These are phyloP conservation scores for Beauveria pseudobassiana DNA, from an alignment of 2,329 filamentous ascomycete genomes.

Conservation along the genomic window DNA sequence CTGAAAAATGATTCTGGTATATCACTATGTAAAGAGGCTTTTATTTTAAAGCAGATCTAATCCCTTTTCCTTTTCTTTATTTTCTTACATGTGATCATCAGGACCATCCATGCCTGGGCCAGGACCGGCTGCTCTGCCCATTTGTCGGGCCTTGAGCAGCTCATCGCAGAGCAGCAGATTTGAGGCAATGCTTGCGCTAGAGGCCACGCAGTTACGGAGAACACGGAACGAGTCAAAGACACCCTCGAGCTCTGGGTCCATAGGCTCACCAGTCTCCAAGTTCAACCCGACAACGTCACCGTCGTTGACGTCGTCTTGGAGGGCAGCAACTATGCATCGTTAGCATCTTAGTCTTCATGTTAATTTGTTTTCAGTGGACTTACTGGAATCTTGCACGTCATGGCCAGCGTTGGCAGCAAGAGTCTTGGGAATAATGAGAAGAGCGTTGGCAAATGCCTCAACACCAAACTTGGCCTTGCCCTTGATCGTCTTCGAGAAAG, in stretches of 20 bases:
- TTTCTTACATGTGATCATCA: constrained; percentile 40
- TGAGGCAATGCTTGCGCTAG: constrained; percentile 87
- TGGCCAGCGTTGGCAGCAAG: constrained; percentile 92
- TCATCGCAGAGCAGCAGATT: constrained; percentile 95
- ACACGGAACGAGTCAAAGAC: constrained; percentile 97
- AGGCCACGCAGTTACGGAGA: constrained; percentile 85
- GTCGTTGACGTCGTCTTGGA: constrained; percentile 80
- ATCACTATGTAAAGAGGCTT: constrained; percentile 22
- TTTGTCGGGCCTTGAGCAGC: constrained; percentile 94
- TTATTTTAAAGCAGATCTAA: constrained; percentile 31
- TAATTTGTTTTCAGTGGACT: constrained; percentile 30
- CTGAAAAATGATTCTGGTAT: constrained; percentile 11
- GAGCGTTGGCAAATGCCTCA: constrained; percentile 86
- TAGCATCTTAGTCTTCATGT: constrained; percentile 5
- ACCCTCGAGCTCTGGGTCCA: constrained; percentile 89
- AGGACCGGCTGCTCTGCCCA: constrained; percentile 61
- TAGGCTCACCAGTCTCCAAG: constrained; percentile 78
- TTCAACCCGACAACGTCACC: constrained; percentile 84
- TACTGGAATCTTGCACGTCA: constrained; percentile 91
- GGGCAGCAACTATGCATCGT: constrained; percentile 57
- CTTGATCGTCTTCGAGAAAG: constrained; percentile 84
- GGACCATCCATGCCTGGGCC: constrained; percentile 59
- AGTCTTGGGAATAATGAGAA: constrained; percentile 95
- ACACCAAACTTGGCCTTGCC: constrained; percentile 98
- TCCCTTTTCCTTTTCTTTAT: constrained; percentile 22